phyloP scores from a whole-genome alignment of 805 yeast genomes.

The Barnettozyma pratensis region DNA sequence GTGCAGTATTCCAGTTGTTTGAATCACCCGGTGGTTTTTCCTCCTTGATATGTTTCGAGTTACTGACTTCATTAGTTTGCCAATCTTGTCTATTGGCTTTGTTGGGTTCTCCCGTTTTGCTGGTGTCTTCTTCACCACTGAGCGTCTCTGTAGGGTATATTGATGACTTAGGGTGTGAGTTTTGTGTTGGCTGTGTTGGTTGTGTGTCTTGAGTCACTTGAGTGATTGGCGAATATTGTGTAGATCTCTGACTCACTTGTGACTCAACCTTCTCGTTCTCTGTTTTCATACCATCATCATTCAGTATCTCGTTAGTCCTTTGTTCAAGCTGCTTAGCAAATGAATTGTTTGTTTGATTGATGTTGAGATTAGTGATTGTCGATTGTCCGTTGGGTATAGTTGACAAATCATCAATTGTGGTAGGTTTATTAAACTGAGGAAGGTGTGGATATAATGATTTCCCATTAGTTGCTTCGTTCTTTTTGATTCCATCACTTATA shows the following conservation, averaged over 20 bases:
- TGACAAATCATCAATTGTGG: neutral
- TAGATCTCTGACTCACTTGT: no score
- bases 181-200: no score
- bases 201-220: no score
- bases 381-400: constrained; percentile 6
- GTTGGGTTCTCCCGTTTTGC: no score
- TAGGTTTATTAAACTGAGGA: neutral
- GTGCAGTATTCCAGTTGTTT: constrained; percentile 10
- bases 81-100: no score
- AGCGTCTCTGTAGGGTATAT: no score
- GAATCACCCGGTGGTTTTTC: constrained; percentile 1
- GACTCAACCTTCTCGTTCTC: no score
- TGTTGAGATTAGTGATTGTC: neutral
- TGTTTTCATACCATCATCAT: neutral
- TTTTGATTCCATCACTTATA: neutral
- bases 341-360: neutral
- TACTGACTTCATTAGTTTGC: neutral
- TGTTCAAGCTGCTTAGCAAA: neutral
- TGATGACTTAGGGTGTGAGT: no score
- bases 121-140: no score
- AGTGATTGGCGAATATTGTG: no score
- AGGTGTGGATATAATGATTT: constrained; percentile 2
- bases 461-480: neutral
- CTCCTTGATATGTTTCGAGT: neutral
- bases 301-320: neutral